Evolutionary conservation across 176 grass and related monocot genomes (phyloP).

Genomic region (Stipa capillata): DNA sequence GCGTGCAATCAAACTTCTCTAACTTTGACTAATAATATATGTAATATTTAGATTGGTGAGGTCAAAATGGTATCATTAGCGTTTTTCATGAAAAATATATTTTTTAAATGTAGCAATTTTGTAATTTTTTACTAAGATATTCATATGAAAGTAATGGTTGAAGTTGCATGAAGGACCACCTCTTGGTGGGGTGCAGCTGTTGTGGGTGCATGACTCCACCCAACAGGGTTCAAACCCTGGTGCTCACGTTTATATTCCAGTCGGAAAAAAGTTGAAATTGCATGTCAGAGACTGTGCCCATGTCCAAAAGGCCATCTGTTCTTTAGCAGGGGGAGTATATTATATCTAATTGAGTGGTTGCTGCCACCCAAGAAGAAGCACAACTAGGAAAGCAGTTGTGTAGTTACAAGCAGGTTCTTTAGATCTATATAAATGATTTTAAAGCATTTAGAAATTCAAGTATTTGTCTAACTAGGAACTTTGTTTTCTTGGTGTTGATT

Average conservation of each 20-base stretch:
- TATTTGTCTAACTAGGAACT: neutral
- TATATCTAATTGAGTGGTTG: neutral
- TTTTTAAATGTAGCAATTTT: neutral
- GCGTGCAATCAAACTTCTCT: neutral
- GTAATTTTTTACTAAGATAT: neutral
- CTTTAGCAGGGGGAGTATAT: neutral
- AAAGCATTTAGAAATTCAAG: neutral
- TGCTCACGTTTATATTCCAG: too few species aligned
- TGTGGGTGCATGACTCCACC: too few species aligned
- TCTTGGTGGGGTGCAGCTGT: too few species aligned
- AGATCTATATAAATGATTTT: neutral
- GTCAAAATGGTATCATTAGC: neutral
- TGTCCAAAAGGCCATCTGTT: neutral
- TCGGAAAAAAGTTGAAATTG: neutral
- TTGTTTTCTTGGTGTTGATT: neutral
- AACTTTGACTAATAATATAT: neutral
- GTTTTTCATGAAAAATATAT: too few species aligned
- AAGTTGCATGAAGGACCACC: too few species aligned
- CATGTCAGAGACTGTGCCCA: neutral
- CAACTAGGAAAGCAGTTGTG: neutral
- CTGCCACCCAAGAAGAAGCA: neutral
- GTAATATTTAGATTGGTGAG: neutral
- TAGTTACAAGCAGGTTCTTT: neutral
- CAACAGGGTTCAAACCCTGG: too few species aligned
- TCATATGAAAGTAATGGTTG: neutral